Conservation (phyloP, 2,329 filamentous ascomycete species). For the Colletotrichum godetiae region DNA sequence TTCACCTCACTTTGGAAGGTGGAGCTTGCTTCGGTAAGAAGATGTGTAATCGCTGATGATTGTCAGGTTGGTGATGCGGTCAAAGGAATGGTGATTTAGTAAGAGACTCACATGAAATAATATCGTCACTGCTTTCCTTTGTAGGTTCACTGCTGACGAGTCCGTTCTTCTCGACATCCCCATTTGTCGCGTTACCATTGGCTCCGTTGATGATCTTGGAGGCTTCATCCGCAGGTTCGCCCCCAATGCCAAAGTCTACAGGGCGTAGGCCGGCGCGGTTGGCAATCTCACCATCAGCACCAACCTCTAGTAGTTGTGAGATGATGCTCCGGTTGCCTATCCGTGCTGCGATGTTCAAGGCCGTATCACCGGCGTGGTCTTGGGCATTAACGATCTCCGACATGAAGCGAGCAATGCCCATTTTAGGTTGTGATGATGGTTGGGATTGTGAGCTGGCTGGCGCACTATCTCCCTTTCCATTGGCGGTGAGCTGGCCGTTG, state of each 20-base stretch:
- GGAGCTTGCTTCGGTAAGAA: conserved; percentile 81
- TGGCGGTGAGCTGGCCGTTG: conserved; percentile 58
- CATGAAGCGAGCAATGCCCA: conserved; percentile 93
- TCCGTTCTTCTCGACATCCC: conserved; percentile 58
- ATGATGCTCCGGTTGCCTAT: conserved; percentile 96
- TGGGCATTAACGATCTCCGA: conserved; percentile 96
- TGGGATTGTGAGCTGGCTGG: conserved; percentile 53
- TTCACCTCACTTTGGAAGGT: conserved; percentile 85
- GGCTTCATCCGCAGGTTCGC: conserved; percentile 61
- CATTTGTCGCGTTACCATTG: conserved; percentile 42
- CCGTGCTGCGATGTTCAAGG: conserved; percentile 90
- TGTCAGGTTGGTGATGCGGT: conserved; percentile 39
- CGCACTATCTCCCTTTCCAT: conserved; percentile 43
- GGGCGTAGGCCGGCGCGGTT: conserved; percentile 91
- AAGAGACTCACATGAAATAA: conserved; percentile 76
- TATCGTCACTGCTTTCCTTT: conserved; percentile 81
- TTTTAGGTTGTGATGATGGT: conserved; percentile 65
- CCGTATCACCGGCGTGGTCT: conserved; percentile 94
- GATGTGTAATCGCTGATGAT: conserved; percentile 78
- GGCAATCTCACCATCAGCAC: conserved; percentile 90
- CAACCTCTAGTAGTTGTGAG: conserved; percentile 94
- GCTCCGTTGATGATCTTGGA: conserved; percentile 19
- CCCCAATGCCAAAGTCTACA: conserved; percentile 93
- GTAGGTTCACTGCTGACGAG: conserved; percentile 63
- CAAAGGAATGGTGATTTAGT: not conserved